These are phyloP conservation scores for Coemansia sp. DNA, from an alignment of 192 early-diverging fungal species.

Conservation along the genomic window DNA sequence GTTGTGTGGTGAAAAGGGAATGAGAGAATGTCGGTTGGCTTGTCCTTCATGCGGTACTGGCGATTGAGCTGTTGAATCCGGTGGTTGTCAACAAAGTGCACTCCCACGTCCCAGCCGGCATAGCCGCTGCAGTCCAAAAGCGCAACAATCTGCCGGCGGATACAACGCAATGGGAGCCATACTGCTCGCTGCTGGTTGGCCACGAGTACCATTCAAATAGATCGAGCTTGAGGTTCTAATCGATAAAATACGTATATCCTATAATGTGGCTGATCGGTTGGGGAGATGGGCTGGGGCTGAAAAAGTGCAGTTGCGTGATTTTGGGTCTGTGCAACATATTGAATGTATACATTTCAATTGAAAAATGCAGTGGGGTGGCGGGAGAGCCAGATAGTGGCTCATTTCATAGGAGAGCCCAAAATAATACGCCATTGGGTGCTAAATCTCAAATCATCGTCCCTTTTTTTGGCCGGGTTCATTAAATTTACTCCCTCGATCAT, in stretches of 20 bases:
- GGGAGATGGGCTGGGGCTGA: no score
- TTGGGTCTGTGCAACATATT: background rate
- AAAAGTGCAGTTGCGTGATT: background rate
- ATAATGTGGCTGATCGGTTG: background rate
- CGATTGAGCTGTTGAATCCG: constrained; percentile 56
- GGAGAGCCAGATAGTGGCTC: background rate
- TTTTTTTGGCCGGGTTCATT: background rate
- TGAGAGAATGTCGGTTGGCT: constrained; percentile 64
- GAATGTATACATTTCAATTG: background rate
- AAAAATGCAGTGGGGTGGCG: background rate
- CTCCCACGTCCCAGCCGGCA: constrained; percentile 62
- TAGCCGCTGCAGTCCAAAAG: constrained; percentile 58
- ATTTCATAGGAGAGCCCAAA: background rate
- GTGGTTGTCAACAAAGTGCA: constrained; percentile 55
- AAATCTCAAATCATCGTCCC: no score
- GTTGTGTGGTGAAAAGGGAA: constrained; percentile 59
- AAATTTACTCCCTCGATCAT: background rate
- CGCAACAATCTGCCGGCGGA: constrained; percentile 34
- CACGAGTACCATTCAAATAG: constrained; percentile 37
- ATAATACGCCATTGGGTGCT: no score
- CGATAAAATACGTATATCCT: background rate
- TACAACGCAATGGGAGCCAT: constrained; percentile 45
- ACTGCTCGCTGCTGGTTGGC: constrained; percentile 37
- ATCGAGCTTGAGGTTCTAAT: background rate
- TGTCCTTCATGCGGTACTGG: constrained; percentile 55